phyloP scores from a whole-genome alignment of 768 basidiomycete genomes.

The Piloderma croceum region DNA sequence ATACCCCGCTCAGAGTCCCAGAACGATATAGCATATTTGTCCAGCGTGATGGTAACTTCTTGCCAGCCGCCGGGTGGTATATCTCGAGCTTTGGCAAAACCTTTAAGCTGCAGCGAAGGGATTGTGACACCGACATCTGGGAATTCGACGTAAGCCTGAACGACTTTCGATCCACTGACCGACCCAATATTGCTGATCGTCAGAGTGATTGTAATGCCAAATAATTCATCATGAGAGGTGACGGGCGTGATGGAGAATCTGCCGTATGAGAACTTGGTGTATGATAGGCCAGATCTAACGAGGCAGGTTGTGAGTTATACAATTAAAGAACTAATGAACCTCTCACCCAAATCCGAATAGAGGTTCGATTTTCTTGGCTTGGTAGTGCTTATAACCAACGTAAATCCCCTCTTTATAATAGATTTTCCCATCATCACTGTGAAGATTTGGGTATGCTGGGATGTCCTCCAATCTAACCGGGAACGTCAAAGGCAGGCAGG shows the following conservation, averaged over 20 bases:
- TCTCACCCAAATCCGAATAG: constrained; percentile 65
- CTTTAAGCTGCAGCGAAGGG: constrained; percentile 59
- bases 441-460: constrained; percentile 53
- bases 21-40: constrained; percentile 65
- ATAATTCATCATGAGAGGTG: constrained; percentile 19
- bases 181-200: constrained; percentile 53
- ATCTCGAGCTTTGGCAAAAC: constrained; percentile 54
- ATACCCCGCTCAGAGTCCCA: constrained; percentile 43
- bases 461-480: constrained; percentile 57
- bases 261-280: constrained; percentile 60
- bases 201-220: constrained; percentile 37
- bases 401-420: constrained; percentile 57
- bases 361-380: constrained; percentile 45
- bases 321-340: constrained; percentile 4
- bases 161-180: constrained; percentile 52
- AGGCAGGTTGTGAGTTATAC: background rate
- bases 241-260: constrained; percentile 35
- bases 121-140: constrained; percentile 46
- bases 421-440: constrained; percentile 50
- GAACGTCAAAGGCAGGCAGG: constrained; percentile 55
- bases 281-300: constrained; percentile 66
- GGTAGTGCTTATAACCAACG: constrained; percentile 68
- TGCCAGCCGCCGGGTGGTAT: constrained; percentile 41
- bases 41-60: constrained; percentile 41
- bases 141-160: constrained; percentile 58